A percentile compares a stretch with the other conserved stretches of the same genome.
phyloP scores from a whole-genome alignment of 163 green algal species.

The Prototheca stagnorum region DNA sequence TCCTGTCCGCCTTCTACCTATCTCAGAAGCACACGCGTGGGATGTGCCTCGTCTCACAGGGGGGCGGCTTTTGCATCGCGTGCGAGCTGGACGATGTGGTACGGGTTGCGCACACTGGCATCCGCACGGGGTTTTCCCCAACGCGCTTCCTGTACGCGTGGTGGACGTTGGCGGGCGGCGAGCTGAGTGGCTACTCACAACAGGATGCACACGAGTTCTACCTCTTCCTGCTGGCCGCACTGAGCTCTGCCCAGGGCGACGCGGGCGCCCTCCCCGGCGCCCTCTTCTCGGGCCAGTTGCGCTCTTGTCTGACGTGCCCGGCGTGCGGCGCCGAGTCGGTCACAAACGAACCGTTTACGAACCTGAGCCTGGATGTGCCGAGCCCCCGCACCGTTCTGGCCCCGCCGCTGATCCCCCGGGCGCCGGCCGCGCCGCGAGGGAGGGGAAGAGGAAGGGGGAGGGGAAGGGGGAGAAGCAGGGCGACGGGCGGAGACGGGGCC shows the following conservation, averaged over 20 bases:
- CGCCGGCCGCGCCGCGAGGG: not conserved
- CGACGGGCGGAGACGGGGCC: too few relatives aligned
- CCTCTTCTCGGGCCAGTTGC: slow-evolving; percentile 53
- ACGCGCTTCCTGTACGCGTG: slow-evolving; percentile 54
- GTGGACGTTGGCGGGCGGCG: slow-evolving; percentile 39
- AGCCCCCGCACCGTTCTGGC: slow-evolving; percentile 3
- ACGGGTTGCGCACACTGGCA: slow-evolving; percentile 41
- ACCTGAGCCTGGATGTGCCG: slow-evolving; percentile 66
- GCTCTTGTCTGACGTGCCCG: slow-evolving; percentile 66
- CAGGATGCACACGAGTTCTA: slow-evolving; percentile 94
- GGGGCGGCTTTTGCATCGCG: slow-evolving; percentile 36
- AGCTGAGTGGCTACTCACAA: slow-evolving; percentile 49
- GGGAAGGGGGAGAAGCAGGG: not conserved
- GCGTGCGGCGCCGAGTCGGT: slow-evolving; percentile 64
- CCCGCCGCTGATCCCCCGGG: slow-evolving; percentile 4
- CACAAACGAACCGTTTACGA: slow-evolving; percentile 58
- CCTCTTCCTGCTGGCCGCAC: slow-evolving; percentile 49
- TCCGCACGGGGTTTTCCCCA: slow-evolving; percentile 40
- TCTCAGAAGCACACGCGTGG: slow-evolving; percentile 31
- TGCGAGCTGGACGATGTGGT: slow-evolving; percentile 72
- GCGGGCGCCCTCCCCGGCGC: not conserved
- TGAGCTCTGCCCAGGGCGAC: slow-evolving; percentile 11
- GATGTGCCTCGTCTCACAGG: slow-evolving; percentile 17
- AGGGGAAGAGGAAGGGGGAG: not conserved
- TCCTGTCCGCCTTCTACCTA: slow-evolving; percentile 57